Conservation (phyloP, 2,329 filamentous ascomycete species). For the Orbilia oligospora region DNA sequence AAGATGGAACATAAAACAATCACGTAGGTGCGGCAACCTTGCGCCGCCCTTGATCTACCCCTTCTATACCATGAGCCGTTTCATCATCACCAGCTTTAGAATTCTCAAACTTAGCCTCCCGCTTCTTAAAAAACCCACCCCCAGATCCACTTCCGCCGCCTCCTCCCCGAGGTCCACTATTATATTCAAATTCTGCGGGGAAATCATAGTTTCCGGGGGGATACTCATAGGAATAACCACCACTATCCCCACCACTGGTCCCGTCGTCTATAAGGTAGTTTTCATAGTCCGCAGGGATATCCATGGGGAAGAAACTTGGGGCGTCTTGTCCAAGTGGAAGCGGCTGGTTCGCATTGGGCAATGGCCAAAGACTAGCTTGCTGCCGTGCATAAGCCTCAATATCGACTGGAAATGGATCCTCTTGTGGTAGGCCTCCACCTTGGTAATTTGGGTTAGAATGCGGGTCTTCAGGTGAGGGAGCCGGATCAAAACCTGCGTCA, state of each 20-base stretch:
- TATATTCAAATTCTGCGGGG: too few relatives aligned
- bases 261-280: background rate
- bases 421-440: too few relatives aligned
- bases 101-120: background rate
- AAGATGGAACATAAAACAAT: too few relatives aligned
- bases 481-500: too few relatives aligned
- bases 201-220: too few relatives aligned
- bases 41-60: background rate
- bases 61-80: background rate
- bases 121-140: background rate
- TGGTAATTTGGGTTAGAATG: background rate
- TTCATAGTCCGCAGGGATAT: background rate
- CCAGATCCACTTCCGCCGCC: background rate
- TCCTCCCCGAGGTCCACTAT: too few relatives aligned
- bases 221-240: too few relatives aligned
- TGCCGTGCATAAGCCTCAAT: background rate
- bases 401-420: background rate
- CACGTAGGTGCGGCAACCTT: background rate
- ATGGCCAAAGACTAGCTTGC: background rate
- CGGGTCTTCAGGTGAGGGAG: too few relatives aligned
- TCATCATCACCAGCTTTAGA: background rate
- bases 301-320: background rate
- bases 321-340: background rate
- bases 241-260: too few relatives aligned
- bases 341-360: too few relatives aligned